phyloP scores from a whole-genome alignment of 2,329 filamentous ascomycete species.

The Arthrocladium fulminans region DNA sequence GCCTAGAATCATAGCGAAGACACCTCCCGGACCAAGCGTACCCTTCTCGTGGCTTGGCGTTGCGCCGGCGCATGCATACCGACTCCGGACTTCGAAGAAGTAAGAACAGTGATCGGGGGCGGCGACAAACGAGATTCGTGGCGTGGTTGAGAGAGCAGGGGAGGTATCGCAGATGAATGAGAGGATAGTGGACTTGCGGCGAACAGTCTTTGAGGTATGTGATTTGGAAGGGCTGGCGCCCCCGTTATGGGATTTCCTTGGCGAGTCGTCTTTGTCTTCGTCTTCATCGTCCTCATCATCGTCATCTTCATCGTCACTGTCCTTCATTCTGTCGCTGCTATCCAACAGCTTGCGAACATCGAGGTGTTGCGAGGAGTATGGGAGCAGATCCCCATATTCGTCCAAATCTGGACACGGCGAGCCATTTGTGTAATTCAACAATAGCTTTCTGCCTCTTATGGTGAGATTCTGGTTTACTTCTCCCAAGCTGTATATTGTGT shows the following conservation, averaged over 20 bases:
- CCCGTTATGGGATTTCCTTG: slow-evolving; percentile 22
- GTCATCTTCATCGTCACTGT: slow-evolving; percentile 22
- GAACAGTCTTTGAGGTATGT: slow-evolving; percentile 9
- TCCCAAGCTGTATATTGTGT: slow-evolving; percentile 24
- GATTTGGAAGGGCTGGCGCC: slow-evolving; percentile 15
- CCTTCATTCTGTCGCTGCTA: slow-evolving; percentile 6
- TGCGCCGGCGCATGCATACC: slow-evolving; percentile 69
- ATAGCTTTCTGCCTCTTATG: slow-evolving; percentile 51
- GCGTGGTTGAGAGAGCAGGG: slow-evolving; percentile 47
- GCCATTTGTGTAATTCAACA: slow-evolving; percentile 67
- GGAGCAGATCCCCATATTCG: slow-evolving; percentile 17
- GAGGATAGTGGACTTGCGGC: slow-evolving; percentile 73
- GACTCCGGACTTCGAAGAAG: slow-evolving; percentile 85
- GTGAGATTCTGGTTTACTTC: slow-evolving; percentile 38
- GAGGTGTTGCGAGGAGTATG: slow-evolving; percentile 11
- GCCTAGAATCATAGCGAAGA: slow-evolving; percentile 79
- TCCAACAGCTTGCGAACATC: slow-evolving; percentile 15
- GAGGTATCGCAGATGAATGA: slow-evolving; percentile 82
- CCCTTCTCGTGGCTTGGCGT: slow-evolving; percentile 40
- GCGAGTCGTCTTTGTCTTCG: slow-evolving; percentile 27
- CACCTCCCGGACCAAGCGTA: slow-evolving; percentile 58
- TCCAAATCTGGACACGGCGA: slow-evolving; percentile 52
- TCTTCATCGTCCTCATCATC: slow-evolving; percentile 31
- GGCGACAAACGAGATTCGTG: slow-evolving; percentile 67
- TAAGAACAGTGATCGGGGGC: slow-evolving; percentile 89